phyloP scores from a whole-genome alignment of 352 stramenopile species.

The Globisporangium canariense region DNA sequence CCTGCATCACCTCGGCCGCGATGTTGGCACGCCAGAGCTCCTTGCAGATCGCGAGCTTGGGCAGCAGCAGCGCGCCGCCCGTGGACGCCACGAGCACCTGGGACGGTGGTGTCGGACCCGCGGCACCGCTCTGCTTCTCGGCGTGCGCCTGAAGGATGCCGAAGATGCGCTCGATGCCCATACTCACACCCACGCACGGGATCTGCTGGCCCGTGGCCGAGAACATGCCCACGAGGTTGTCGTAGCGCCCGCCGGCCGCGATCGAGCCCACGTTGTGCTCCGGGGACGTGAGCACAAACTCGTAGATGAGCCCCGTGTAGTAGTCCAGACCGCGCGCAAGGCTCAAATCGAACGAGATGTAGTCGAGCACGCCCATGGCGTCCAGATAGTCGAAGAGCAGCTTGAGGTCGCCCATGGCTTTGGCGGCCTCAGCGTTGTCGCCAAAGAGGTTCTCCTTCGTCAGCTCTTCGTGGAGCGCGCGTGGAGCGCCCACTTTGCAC shows the following conservation, averaged over 20 bases:
- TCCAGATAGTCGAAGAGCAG: constrained; percentile 98
- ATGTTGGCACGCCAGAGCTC: constrained; percentile 91
- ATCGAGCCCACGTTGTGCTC: constrained; percentile 96
- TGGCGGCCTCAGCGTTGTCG: constrained; percentile 78
- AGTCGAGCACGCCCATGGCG: constrained; percentile 94
- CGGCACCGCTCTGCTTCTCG: constrained; percentile 46
- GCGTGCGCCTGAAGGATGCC: constrained; percentile 95
- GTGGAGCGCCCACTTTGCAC: constrained; percentile 83
- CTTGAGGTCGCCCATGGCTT: constrained; percentile 91
- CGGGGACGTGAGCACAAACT: constrained; percentile 92
- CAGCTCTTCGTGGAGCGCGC: constrained; percentile 80
- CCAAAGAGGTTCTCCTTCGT: constrained; percentile 86
- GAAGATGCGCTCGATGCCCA: constrained; percentile 99
- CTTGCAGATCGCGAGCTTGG: constrained; percentile 73
- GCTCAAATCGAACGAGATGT: constrained; percentile 96
- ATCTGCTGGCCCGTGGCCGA: constrained; percentile 93
- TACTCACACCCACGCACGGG: constrained; percentile 97
- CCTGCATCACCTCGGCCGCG: constrained; percentile 94
- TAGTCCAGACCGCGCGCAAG: constrained; percentile 98
- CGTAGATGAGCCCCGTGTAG: constrained; percentile 99
- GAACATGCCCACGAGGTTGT: constrained; percentile 99
- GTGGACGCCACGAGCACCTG: constrained; percentile 95
- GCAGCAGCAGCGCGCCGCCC: constrained; percentile 56
- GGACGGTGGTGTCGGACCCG: constrained; percentile 34
- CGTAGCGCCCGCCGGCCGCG: constrained; percentile 96